Evolutionary conservation across 352 stramenopile species (phyloP).

Genomic region (Phytophthora uliginosa): DNA sequence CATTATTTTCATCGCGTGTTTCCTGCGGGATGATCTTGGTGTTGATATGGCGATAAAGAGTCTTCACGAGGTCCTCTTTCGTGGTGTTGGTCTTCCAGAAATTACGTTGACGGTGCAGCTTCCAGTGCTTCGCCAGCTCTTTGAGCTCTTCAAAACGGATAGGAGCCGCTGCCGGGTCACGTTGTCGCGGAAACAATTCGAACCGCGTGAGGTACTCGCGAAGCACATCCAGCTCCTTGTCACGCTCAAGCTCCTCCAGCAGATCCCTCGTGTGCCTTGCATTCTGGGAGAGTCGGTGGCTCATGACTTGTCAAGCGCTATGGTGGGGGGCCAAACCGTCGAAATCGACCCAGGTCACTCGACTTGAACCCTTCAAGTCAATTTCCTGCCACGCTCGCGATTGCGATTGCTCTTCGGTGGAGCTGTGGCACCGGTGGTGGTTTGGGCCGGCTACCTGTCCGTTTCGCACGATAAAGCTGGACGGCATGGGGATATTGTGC

Average conservation of each 20-base stretch:
- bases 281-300: slow-evolving; percentile 86
- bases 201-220: slow-evolving; percentile 88
- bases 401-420: slow-evolving; percentile 1
- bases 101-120: slow-evolving; percentile 89
- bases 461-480: slow-evolving; percentile 28
- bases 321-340: neutral
- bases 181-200: slow-evolving; percentile 79
- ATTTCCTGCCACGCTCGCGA: neutral
- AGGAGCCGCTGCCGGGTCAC: slow-evolving; percentile 73
- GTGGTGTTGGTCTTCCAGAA: slow-evolving; percentile 93
- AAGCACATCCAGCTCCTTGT: slow-evolving; percentile 90
- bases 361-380: neutral
- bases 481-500: neutral
- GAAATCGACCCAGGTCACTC: neutral
- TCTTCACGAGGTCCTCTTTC: slow-evolving; percentile 90
- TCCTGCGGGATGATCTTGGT: slow-evolving; percentile 86
- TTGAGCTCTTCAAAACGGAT: slow-evolving; percentile 94
- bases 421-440: neutral
- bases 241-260: slow-evolving; percentile 86
- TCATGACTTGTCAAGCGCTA: slow-evolving; percentile 50
- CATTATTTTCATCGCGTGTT: slow-evolving; percentile 52
- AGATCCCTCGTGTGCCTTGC: slow-evolving; percentile 84
- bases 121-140: slow-evolving; percentile 92
- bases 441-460: slow-evolving; percentile 15
- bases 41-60: slow-evolving; percentile 90